Evolutionary conservation across 2,329 filamentous ascomycete species (phyloP).

Genomic region (Colletotrichum lentis): DNA sequence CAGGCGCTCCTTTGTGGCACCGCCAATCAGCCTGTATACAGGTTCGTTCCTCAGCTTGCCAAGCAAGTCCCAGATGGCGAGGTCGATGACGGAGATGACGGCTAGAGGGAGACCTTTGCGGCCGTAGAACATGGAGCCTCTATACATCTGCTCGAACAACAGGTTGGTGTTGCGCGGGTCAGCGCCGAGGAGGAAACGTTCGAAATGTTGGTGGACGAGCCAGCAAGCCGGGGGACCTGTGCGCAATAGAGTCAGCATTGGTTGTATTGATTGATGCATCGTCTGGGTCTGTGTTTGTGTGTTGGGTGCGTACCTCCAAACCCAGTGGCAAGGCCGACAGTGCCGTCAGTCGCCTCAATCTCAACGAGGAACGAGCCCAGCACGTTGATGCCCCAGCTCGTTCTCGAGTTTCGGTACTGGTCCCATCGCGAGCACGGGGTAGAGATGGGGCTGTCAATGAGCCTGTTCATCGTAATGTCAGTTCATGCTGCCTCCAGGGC

Average conservation of each 20-base stretch:
- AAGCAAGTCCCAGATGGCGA: conserved; percentile 90
- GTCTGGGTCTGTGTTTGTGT: no score
- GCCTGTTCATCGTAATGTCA: conserved; percentile 64
- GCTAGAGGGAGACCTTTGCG: conserved; percentile 90
- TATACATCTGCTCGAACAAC: conserved; percentile 96
- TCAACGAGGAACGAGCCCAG: conserved; percentile 91
- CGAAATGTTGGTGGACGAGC: conserved; percentile 92
- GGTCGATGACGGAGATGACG: conserved; percentile 92
- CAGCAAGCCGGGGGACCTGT: conserved; percentile 87
- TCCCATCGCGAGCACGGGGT: conserved; percentile 93
- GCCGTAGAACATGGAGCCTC: conserved; percentile 94
- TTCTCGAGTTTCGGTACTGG: conserved; percentile 84
- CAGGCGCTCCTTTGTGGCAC: conserved; percentile 82
- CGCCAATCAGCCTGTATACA: conserved; percentile 93
- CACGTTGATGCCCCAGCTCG: conserved; percentile 95
- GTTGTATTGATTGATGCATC: background rate
- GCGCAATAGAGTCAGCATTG: background rate
- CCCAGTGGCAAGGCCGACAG: conserved; percentile 92
- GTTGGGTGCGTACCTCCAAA: conserved; percentile 72
- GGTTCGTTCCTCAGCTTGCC: conserved; percentile 93
- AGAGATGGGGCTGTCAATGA: conserved; percentile 90
- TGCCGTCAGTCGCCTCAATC: conserved; percentile 87
- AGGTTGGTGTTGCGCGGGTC: conserved; percentile 92
- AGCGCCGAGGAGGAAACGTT: conserved; percentile 86
- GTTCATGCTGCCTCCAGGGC: background rate